Percentiles rank a stretch among this genome's conserved stretches.
Conservation (phyloP, 495 filamentous ascomycete species). For the Annulohypoxylon nitens region DNA sequence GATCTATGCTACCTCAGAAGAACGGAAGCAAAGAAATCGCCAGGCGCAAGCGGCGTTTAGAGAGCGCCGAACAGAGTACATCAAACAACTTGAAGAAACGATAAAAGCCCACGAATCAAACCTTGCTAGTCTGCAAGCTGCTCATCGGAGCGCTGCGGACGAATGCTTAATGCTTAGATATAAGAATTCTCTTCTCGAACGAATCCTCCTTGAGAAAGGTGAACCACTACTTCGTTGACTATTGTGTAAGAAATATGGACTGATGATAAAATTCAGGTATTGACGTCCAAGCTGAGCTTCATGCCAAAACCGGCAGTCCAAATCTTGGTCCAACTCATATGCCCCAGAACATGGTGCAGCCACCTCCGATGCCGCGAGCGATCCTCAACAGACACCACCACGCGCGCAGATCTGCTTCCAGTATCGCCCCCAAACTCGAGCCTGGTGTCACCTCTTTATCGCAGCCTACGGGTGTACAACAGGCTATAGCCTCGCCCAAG, state of each 20-base stretch:
- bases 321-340: constrained; percentile 72
- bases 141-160: constrained; percentile 93
- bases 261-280: constrained; percentile 72
- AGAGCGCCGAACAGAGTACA: constrained; percentile 97
- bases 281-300: constrained; percentile 95
- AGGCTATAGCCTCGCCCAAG: constrained; percentile 66
- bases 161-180: constrained; percentile 98
- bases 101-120: constrained; percentile 98
- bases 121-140: constrained; percentile 90
- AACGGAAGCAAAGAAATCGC: constrained; percentile 96
- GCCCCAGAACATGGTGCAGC: constrained; percentile 73
- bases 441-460: constrained; percentile 68
- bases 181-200: constrained; percentile 96
- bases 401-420: constrained; percentile 74
- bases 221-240: constrained; percentile 27
- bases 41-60: constrained; percentile 98
- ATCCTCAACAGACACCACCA: constrained; percentile 77
- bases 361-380: constrained; percentile 77
- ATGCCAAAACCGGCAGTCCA: constrained; percentile 85
- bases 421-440: constrained; percentile 78
- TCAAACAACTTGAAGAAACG: constrained; percentile 97
- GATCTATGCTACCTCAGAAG: constrained; percentile 99
- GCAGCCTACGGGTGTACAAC: constrained; percentile 66
- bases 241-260: not conserved
- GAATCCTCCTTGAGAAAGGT: constrained; percentile 97